Base-by-base conservation (phyloP, 2,329 filamentous ascomycete species). In the Penicillium sp. region DNA sequence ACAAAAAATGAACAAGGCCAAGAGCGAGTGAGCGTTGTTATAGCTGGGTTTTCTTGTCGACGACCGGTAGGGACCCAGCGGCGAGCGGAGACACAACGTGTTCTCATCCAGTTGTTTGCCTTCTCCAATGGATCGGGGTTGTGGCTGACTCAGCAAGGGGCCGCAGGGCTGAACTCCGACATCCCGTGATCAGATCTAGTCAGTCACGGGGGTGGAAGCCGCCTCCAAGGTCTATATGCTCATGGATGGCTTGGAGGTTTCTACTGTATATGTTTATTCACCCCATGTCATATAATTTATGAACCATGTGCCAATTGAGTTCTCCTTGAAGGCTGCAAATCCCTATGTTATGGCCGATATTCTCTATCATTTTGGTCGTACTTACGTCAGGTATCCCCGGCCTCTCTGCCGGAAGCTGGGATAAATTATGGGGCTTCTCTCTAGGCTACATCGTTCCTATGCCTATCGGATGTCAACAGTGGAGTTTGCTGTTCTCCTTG, bases 21-120 rank as follows among this genome's bases (percentile, higher is more conserved):
- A 59, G 51, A 59, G 59, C 58, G 56, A 57, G 54, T 45, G 55
- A 61, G 45, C 28, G 50, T 55, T 40, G 47, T 57, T 40, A 53
- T 54, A 56, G 54, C 45, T 33, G 35, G 56, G 26, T 37, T 56
- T 58, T 60, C 33, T 58, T 35, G 33, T 57, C 53, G 56, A 53
- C 59, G 54, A 64, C 61, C 59, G 56, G 35, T 42, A 54, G 60
- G 51, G 49, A 56, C 57, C 53, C 8, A 53, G 56, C 63, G 60
- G 61, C 64, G 63, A 66, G 65, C 59, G 63, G 62, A 68, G 64
- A 55, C 61, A 65, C 68, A 71, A 71, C 69, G 69, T 71, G 69
- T 71, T 71, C 69, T 71, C 65, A 69, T 67, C 59, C 58, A 64
- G 61, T 67, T 68, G 66, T 62, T 66, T 64, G 61, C 53, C 61